Base-by-base conservation (phyloP, 2,329 filamentous ascomycete genomes). In the Ceratocystis huliohia region DNA sequence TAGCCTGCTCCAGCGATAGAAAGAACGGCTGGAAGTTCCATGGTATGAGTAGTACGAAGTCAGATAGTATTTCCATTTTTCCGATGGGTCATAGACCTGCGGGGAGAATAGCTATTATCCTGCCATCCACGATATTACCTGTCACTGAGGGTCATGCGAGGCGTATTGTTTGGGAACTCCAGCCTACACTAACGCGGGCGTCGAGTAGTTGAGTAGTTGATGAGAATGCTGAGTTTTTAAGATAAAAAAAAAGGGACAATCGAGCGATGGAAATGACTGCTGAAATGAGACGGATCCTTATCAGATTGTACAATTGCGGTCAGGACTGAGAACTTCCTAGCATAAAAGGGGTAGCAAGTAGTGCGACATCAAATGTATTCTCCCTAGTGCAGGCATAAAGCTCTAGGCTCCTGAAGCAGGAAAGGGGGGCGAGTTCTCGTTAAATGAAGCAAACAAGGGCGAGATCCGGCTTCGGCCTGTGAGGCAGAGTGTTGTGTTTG, bases 221-320 rank as follows among this genome's bases (percentile, higher is more conserved):
- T 10, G 22, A 17, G 48, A 53, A 10, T 53, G 48, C 22, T 1
- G 48, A 25, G 17, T 6, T 53, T 15, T 15, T 2, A 28, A 28
- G 25, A 4, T 2, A 53, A 25, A 8, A 48, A 17, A n/a, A 22
- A 13, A 13, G 48, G 48, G n/a, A 28, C 5, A 37, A 59, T n/a
- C 10, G 37, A 41, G 10, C 4, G 13, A 5, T 15, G 37, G 37
- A 13, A 41, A 41, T 41, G 37, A 3, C n/a, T 33, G 22, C 15
- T 53, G 20, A 53, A 25, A 4, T 8, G 56, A 37, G 7, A 28
- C 15, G 3, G 7, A 37, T 37, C 33, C 56, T 59, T 59, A 59
- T 59, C 56, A 59, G 56, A 37, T 59, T n/a, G 28, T 33, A 13
- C 28, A 59, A 59, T 37, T 59, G 56, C 56, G 56, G 56, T 59